Conservation (phyloP, 2,329 filamentous ascomycete species). For the Aulographum hederae region DNA sequence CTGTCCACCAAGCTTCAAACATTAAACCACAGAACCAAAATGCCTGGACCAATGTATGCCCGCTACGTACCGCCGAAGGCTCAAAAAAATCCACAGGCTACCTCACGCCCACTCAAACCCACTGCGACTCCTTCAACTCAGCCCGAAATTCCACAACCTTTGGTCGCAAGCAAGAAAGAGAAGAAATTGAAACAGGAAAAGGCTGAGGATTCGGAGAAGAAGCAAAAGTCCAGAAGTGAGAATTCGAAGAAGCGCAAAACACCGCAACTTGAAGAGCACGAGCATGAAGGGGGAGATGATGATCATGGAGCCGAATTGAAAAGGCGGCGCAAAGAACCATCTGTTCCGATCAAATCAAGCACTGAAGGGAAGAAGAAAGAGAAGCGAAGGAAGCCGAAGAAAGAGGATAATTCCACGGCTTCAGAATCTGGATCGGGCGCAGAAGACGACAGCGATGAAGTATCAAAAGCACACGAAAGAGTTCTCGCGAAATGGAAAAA, state of each 20-base stretch:
- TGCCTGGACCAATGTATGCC: constrained; percentile 28
- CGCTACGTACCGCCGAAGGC: constrained; percentile 25
- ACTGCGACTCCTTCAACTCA: constrained; percentile 1
- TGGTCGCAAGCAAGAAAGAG: background rate
- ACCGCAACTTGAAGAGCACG: constrained; percentile 2
- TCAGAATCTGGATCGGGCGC: constrained; percentile 10
- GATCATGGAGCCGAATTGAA: constrained; percentile 1
- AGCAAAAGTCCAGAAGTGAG: constrained; percentile 16
- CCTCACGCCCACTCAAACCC: constrained; percentile 1
- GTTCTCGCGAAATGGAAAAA: constrained; percentile 28
- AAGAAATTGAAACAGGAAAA: constrained; percentile 1
- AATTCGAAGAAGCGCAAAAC: constrained; percentile 18
- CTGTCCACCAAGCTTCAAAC: constrained; percentile 3
- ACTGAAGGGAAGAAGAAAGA: constrained; percentile 14
- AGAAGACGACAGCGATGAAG: constrained; percentile 13
- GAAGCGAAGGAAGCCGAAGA: constrained; percentile 9
- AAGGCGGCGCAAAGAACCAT: background rate
- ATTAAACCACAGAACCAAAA: constrained; percentile 9
- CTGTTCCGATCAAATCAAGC: constrained; percentile 15
- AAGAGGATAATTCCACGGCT: background rate
- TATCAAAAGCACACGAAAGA: constrained; percentile 10
- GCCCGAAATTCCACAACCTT: background rate
- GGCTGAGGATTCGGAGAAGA: constrained; percentile 1
- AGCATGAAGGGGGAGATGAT: constrained; percentile 6
- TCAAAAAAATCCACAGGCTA: constrained; percentile 6